Evolutionary conservation across 768 basidiomycete genomes (phyloP).

Genomic region (Termitomyces heimii): DNA sequence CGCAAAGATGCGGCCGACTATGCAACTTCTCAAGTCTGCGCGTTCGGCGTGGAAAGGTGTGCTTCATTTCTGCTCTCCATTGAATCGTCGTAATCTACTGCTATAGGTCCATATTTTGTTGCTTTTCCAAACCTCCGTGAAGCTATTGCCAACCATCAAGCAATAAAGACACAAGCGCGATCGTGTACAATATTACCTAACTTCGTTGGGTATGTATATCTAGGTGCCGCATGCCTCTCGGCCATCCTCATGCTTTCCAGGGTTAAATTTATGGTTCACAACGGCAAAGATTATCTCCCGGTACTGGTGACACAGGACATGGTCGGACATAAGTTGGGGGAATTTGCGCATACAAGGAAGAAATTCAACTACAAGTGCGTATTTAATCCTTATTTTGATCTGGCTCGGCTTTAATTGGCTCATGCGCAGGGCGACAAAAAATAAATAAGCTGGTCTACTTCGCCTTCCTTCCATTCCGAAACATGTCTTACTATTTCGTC

Average conservation of each 20-base stretch:
- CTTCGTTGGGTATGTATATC: conserved; percentile 77
- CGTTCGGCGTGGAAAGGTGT: conserved; percentile 85
- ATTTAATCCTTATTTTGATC: neutral
- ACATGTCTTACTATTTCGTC: too few relatives aligned
- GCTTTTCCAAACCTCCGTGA: conserved; percentile 86
- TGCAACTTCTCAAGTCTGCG: conserved; percentile 50
- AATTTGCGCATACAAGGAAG: conserved; percentile 89
- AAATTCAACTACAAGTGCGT: conserved; percentile 82
- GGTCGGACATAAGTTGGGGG: conserved; percentile 97
- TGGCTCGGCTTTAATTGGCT: neutral
- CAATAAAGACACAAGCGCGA: conserved; percentile 84
- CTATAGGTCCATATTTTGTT: conserved; percentile 86
- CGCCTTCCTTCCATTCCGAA: neutral
- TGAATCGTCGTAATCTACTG: neutral
- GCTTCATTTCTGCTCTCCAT: conserved; percentile 1
- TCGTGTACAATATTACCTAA: conserved; percentile 92
- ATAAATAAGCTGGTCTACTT: conserved; percentile 8
- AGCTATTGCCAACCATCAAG: conserved; percentile 72
- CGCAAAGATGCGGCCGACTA: conserved; percentile 54
- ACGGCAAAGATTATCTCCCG: conserved; percentile 86
- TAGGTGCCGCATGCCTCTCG: neutral
- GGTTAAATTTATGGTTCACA: conserved; percentile 88
- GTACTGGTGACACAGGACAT: conserved; percentile 91
- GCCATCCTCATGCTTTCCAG: conserved; percentile 28
- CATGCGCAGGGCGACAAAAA: conserved; percentile 14